Base-by-base conservation (phyloP, 2,329 filamentous ascomycete genomes). In the Monosporascus sp. region DNA sequence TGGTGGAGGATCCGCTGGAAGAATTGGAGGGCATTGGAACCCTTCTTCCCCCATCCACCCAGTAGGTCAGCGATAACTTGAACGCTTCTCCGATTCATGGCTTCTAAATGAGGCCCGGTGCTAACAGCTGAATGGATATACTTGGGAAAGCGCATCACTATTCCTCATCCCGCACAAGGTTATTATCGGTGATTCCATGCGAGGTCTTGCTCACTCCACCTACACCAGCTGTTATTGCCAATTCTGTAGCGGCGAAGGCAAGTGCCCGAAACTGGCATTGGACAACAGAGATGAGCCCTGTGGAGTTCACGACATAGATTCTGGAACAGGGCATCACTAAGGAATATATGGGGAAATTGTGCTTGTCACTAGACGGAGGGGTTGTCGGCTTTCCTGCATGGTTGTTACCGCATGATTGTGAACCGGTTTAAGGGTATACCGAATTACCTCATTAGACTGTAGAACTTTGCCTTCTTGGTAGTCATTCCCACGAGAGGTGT, bases 1-100 rank as follows among this genome's bases (percentile, higher is more conserved):
- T 63, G 55, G 7, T 60, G 49, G 17, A 49, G 51, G 2, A 56
- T 46, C 62, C 60, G 63, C 18, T 55, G 25, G 22, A 58, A 62
- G 43, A 62, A 3, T 58, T 49, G 7, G 7, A 60, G 17, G 3
- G 50, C 55, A 7, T n/a, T 47, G 37, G 50, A 11, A 25, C 55
- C 53, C 7, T 37, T 25, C 6, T 37, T n/a, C 3, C 48, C 38
- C 25, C 27, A 49, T 22, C 17, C 41, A 15, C 57, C 51, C 22
- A 63, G 37, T 17, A 55, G 59, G 1, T 52, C 39, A 14, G 52
- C 20, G 38, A 64, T 50, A 3, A 52, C 44, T 39, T 58, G 46
- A 15, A 61, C 20, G 1, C 57, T 47, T 24, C 47, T 54, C 11
- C 52, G 46, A 44, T 58, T 61, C 50, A 64, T 53, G 2, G 54